Evolutionary conservation across 202 grass and related monocot genomes (phyloP).

Genomic region (Brachypodium distachyon): DNA sequence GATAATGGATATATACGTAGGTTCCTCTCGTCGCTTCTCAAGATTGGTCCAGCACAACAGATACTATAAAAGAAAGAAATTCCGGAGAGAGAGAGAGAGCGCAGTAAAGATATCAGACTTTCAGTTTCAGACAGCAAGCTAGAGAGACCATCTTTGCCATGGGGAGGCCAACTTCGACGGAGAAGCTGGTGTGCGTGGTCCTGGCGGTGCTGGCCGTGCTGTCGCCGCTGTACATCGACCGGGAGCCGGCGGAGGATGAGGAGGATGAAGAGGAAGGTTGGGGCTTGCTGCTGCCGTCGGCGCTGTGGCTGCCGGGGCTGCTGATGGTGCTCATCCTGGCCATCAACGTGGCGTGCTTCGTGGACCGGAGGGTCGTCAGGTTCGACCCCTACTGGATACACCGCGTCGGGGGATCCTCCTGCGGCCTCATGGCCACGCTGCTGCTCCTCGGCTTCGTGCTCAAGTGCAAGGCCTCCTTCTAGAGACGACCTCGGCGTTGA

Average conservation of each 20-base stretch:
- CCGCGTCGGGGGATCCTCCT: constrained; percentile 75
- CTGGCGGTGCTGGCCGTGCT: constrained; percentile 65
- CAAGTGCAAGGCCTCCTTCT: constrained; percentile 75
- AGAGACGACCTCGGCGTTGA: neutral
- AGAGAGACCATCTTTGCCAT: constrained; percentile 19
- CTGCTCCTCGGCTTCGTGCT: constrained; percentile 89
- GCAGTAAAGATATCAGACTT: neutral
- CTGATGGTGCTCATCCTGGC: constrained; percentile 56
- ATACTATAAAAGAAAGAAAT: constrained; percentile 18
- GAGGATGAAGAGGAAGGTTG: constrained; percentile 29
- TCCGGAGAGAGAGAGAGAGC: constrained; percentile 7
- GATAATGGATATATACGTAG: neutral
- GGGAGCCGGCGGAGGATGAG: constrained; percentile 19
- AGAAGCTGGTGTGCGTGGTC: constrained; percentile 55
- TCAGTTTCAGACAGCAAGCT: neutral
- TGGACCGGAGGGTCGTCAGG: constrained; percentile 51
- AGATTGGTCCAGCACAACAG: constrained; percentile 19
- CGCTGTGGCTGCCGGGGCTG: constrained; percentile 62
- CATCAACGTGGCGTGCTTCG: constrained; percentile 81
- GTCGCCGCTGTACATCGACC: constrained; percentile 87
- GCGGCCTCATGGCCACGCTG: constrained; percentile 71
- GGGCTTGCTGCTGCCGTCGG: constrained; percentile 9
- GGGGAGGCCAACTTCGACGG: constrained; percentile 49
- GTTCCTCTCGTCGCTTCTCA: constrained; percentile 13
- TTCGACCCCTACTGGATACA: constrained; percentile 99